phyloP scores from a whole-genome alignment of 2,329 filamentous ascomycete species.

The Tolypocladium album region DNA sequence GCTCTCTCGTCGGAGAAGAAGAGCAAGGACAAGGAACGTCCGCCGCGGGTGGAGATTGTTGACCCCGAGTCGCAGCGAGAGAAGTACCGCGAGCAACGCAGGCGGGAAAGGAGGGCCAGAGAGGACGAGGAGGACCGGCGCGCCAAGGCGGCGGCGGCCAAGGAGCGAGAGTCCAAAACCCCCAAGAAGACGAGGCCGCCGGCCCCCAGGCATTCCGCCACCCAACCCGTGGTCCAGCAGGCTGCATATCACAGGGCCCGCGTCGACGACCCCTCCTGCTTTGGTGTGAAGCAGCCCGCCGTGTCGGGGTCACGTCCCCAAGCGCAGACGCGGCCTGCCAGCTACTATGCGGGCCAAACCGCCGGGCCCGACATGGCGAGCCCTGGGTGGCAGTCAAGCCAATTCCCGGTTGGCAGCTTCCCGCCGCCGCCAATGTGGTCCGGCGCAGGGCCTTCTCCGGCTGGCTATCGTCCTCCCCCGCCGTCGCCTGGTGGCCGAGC shows the following conservation, averaged over 20 bases:
- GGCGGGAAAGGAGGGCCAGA: conserved; percentile 13
- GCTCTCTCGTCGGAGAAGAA: conserved; percentile 23
- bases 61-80: conserved; percentile 11
- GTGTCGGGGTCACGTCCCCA: conserved; percentile 18
- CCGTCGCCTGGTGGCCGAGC: conserved; percentile 16
- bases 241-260: conserved; percentile 17
- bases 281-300: conserved; percentile 23
- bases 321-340: conserved; percentile 22
- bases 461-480: conserved; percentile 13
- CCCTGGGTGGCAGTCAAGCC: conserved; percentile 16
- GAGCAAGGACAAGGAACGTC: conserved; percentile 12
- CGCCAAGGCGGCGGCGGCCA: conserved; percentile 3
- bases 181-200: conserved; percentile 17
- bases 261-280: conserved; percentile 23
- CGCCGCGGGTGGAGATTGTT: conserved; percentile 10
- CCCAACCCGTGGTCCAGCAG: conserved; percentile 22
- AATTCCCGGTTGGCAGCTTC: conserved; percentile 17
- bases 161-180: conserved; percentile 14
- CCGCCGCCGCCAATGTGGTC: conserved; percentile 18
- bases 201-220: conserved; percentile 18
- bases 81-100: conserved; percentile 16
- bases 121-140: conserved; percentile 10
- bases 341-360: conserved; percentile 23
- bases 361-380: conserved; percentile 13
- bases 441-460: conserved; percentile 11